Conservation (phyloP, 371 early-diverging fungal species). For the Umbelopsis sp. region DNA sequence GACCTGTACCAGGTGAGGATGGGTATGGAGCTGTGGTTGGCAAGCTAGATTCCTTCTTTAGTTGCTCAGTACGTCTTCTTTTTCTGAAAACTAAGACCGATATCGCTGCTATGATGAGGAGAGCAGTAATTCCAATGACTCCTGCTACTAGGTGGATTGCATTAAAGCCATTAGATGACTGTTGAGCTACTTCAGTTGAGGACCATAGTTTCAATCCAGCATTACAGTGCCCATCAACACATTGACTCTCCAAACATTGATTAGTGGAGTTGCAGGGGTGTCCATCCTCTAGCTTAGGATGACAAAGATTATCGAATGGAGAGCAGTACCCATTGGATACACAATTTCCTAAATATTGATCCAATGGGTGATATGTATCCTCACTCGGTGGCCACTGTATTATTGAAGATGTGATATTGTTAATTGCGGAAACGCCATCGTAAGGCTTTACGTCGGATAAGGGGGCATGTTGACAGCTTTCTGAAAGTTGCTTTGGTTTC, state of each 20-base stretch:
- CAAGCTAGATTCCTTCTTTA: neutral
- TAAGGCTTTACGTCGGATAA: neutral
- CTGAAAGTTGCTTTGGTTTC: neutral
- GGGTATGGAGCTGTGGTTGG: neutral
- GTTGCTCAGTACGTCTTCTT: neutral
- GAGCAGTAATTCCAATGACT: neutral
- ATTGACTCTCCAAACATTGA: constrained; percentile 5
- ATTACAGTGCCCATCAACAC: constrained; percentile 1
- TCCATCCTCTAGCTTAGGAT: neutral
- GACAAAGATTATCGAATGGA: neutral
- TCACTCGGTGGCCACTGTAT: constrained; percentile 13
- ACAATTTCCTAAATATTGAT: constrained; percentile 6
- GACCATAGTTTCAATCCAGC: neutral
- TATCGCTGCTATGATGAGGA: neutral
- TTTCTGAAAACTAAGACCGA: neutral
- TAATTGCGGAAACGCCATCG: neutral
- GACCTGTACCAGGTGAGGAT: neutral
- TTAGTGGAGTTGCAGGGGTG: constrained; percentile 8
- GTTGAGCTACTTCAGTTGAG: neutral
- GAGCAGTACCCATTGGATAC: constrained; percentile 6
- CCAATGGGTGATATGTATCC: neutral
- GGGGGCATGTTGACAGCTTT: neutral
- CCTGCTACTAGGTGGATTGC: constrained; percentile 1
- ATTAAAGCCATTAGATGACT: constrained; percentile 4
- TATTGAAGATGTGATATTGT: neutral